Percentiles rank a stretch among this genome's conserved stretches.
phyloP scores from a whole-genome alignment of 495 filamentous ascomycete genomes.

The Lepraria neglecta region DNA sequence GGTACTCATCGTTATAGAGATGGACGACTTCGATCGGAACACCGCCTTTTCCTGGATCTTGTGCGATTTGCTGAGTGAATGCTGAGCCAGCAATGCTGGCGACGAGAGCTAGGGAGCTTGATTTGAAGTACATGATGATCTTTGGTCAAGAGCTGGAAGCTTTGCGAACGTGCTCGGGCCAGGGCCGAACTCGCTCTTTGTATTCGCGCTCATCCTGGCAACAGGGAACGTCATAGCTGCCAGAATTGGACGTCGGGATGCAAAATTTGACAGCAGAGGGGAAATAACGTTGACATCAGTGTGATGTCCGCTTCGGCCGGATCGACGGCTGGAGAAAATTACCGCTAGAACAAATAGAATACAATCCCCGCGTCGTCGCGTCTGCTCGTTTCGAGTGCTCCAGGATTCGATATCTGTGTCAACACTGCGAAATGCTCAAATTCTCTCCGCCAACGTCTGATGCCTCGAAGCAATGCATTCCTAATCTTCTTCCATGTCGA shows the following conservation, averaged over 20 bases:
- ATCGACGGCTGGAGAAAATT: not conserved
- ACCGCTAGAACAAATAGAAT: not conserved
- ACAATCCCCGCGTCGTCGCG: conserved; percentile 5
- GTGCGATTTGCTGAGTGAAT: conserved; percentile 20
- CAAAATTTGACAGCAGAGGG: not conserved
- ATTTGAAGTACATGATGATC: not conserved
- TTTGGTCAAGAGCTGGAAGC: not conserved
- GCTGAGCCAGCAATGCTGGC: not conserved
- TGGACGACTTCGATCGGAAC: conserved; percentile 24
- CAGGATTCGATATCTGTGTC: not conserved
- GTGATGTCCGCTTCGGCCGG: not conserved
- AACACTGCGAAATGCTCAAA: conserved; percentile 13
- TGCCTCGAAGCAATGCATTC: conserved; percentile 43
- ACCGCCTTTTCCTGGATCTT: conserved; percentile 20
- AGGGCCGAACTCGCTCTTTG: not conserved
- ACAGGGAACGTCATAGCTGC: not conserved
- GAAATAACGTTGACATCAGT: not conserved
- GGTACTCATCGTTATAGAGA: conserved; percentile 30
- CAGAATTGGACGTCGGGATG: not conserved
- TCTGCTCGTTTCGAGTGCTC: not conserved
- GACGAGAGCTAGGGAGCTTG: not conserved
- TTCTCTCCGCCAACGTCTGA: not conserved
- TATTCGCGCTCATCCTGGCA: not conserved
- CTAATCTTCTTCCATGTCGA: conserved; percentile 78
- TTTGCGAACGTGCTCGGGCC: not conserved